Evolutionary conservation across 768 basidiomycete genomes (phyloP), one percentile per base, ranked within the genome.

Genomic region (Leccinellum luteum): DNA sequence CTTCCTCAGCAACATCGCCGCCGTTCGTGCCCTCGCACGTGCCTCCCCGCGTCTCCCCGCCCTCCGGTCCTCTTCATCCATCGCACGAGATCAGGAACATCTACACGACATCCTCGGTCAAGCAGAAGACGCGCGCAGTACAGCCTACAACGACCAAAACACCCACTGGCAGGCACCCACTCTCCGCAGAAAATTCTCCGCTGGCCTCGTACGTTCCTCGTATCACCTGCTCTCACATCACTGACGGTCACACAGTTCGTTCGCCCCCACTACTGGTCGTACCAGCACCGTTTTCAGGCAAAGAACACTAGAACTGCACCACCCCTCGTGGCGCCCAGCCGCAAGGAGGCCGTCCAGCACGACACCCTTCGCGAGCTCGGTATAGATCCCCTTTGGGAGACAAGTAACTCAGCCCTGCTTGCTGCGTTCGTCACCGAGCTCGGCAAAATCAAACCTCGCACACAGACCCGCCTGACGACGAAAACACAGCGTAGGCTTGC

Each of bases 371-470:
- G 85, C 71, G 84, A 88, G 62, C 78, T 89, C 30, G 75, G 77
- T 56, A 77, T 94, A 60, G 85, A 93, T 71, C 94, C 94, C 0
- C 73, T 93, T 17, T 75, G 83, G 60, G 84, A 90, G 70, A 79
- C 83, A 53, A 74, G 77, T 60, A 88, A 93, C 72, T 74, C 84
- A 21, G 59, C 67, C 35, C 71, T 93, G 32, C 73, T 94, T 54
- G 74, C 79, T 47, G 51, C 74, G 25, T 89, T 80, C 70, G 72
- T 92, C 56, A 79, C 88, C 0, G 81, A 85, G 48, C 89, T 94
- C 85, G 87, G 90, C 52, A 92, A 89, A 77, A 90, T 96, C 61
- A 79, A 79, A 60, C 74, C 77, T n/a, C 82, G 95, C 52, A 78
- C 81, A 9, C 68, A 80, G 30, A 95, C 92, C 0, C 75, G 79